These are phyloP conservation scores for Malus hybrid DNA, from an alignment of 331 rosid species.

Conservation along the genomic window DNA sequence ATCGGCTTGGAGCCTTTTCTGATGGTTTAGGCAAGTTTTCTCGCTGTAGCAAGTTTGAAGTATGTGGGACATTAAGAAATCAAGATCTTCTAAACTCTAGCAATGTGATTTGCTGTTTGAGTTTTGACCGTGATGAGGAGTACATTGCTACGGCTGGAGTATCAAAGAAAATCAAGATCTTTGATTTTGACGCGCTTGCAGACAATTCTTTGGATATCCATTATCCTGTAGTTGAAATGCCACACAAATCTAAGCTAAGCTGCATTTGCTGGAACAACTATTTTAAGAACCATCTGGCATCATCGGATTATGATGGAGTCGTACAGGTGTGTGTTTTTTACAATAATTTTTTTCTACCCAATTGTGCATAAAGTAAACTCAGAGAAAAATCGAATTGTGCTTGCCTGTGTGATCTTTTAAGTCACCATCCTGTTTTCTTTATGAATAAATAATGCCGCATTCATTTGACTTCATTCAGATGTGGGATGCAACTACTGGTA, in stretches of 20 bases:
- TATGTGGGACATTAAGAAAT: slow-evolving; percentile 47
- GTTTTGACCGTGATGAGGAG: slow-evolving; percentile 65
- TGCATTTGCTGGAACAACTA: slow-evolving; percentile 64
- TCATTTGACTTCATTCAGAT: slow-evolving; percentile 38
- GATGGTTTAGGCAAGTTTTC: slow-evolving; percentile 62
- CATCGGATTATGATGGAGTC: slow-evolving; percentile 70
- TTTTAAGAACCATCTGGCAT: slow-evolving; percentile 56
- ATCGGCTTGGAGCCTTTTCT: slow-evolving; percentile 45
- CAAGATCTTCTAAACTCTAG: slow-evolving; percentile 53
- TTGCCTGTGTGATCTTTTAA: neutral
- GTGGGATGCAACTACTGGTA: slow-evolving; percentile 67
- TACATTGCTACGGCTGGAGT: slow-evolving; percentile 68
- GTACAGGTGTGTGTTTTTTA: slow-evolving; percentile 56
- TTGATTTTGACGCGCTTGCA: slow-evolving; percentile 37
- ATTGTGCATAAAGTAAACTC: neutral
- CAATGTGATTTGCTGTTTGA: slow-evolving; percentile 63
- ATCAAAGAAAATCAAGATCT: slow-evolving; percentile 64
- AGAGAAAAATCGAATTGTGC: neutral
- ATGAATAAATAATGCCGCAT: neutral
- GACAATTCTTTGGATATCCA: slow-evolving; percentile 45
- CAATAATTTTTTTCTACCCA: neutral
- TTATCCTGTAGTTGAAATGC: slow-evolving; percentile 67
- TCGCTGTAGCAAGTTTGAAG: slow-evolving; percentile 52
- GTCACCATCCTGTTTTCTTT: neutral
- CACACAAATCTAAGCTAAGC: slow-evolving; percentile 58